phyloP scores from a whole-genome alignment of 73 alveolate genomes.

The Urostyla sp. region DNA sequence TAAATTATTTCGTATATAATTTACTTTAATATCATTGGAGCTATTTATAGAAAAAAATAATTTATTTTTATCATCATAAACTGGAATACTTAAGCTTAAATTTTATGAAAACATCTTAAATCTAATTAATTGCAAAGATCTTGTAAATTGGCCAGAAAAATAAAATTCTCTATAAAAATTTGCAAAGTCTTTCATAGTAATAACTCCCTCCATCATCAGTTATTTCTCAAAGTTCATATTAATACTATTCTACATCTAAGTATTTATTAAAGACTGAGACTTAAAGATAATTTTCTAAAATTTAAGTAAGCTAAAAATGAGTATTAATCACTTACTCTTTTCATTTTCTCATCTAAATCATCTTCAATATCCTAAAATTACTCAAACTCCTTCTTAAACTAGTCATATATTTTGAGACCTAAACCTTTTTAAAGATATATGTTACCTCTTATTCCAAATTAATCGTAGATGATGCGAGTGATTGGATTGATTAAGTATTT shows the following conservation, averaged over 20 bases:
- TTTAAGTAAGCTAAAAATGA: neutral
- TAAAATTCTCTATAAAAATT: constrained; percentile 20
- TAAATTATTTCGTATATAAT: too few species aligned
- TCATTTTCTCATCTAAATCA: neutral
- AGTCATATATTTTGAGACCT: neutral
- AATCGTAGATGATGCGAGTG: constrained; percentile 35
- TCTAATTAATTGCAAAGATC: constrained; percentile 19
- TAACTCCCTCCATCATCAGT: neutral
- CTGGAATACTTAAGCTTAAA: constrained; percentile 2
- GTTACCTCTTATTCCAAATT: constrained; percentile 26
- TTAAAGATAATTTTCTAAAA: constrained; percentile 28
- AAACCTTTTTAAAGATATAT: neutral
- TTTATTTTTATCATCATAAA: neutral
- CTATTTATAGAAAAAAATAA: neutral
- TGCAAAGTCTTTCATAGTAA: constrained; percentile 12
- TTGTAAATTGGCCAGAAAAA: constrained; percentile 2
- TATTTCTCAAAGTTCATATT: neutral
- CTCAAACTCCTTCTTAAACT: constrained; percentile 24
- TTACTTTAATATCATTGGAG: constrained; percentile 25
- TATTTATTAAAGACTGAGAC: neutral
- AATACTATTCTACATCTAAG: neutral
- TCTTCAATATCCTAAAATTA: constrained; percentile 22
- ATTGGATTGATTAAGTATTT: constrained; percentile 36
- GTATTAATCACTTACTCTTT: constrained; percentile 5
- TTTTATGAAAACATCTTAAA: neutral